Conservation (phyloP, 306 rosid species). For the Biancaea sappan region DNA sequence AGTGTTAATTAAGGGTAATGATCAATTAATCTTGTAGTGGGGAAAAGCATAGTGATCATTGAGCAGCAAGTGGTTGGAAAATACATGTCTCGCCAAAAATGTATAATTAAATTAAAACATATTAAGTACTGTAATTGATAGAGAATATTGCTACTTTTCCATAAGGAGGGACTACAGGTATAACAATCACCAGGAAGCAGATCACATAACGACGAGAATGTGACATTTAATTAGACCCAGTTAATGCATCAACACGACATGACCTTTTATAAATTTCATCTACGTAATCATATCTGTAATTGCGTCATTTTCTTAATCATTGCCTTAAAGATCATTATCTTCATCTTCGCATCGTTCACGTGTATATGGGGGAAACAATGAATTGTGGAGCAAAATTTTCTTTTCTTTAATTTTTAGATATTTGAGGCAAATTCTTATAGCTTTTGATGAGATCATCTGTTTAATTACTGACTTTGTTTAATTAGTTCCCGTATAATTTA, state of each 20-base stretch:
- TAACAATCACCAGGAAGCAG: slow-evolving; percentile 22
- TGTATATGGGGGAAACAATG: slow-evolving; percentile 7
- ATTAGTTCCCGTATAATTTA: no score
- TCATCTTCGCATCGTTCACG: slow-evolving; percentile 29
- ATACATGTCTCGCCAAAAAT: background rate
- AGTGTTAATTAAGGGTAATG: background rate
- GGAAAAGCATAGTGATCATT: no score
- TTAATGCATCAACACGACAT: slow-evolving; percentile 20
- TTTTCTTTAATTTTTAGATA: background rate
- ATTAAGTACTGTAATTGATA: background rate
- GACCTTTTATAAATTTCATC: slow-evolving; percentile 35
- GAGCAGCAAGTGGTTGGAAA: background rate
- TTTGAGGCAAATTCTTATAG: background rate
- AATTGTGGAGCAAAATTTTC: background rate
- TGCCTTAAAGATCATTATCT: slow-evolving; percentile 20
- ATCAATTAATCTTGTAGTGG: background rate
- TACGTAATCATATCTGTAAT: slow-evolving; percentile 38
- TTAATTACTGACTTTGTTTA: background rate
- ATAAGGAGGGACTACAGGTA: background rate
- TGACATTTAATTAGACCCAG: slow-evolving; percentile 27
- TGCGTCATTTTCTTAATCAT: slow-evolving; percentile 48
- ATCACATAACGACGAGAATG: slow-evolving; percentile 17
- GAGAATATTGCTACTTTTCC: background rate
- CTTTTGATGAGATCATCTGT: background rate
- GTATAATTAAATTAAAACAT: background rate